phyloP scores from a whole-genome alignment of 768 basidiomycete genomes.

The Amanita rimosa region DNA sequence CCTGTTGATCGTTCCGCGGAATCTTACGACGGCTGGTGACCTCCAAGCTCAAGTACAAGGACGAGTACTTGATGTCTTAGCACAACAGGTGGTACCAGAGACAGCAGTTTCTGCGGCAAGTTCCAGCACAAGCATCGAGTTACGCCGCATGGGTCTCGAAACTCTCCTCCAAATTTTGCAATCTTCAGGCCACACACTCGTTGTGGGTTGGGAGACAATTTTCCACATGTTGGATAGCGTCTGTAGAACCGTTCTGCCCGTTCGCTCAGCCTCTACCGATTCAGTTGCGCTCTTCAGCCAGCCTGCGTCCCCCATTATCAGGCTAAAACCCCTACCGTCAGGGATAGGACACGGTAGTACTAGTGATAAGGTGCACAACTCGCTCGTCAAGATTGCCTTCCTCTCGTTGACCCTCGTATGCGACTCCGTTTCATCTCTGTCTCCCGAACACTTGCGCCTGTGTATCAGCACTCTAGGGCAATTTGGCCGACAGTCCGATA shows the following conservation, averaged over 20 bases:
- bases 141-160: conserved; percentile 82
- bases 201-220: conserved; percentile 88
- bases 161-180: conserved; percentile 87
- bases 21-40: conserved; percentile 47
- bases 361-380: conserved; percentile 58
- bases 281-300: conserved; percentile 23
- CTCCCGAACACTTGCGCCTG: conserved; percentile 68
- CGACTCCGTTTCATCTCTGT: conserved; percentile 79
- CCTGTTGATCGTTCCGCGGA: conserved; percentile 65
- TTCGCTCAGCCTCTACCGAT: conserved; percentile 21
- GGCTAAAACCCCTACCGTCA: conserved; percentile 29
- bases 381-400: conserved; percentile 86
- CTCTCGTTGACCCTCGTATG: conserved; percentile 90
- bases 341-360: conserved; percentile 47
- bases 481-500: conserved; percentile 88
- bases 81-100: conserved; percentile 61
- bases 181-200: conserved; percentile 81
- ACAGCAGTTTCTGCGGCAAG: conserved; percentile 20
- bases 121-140: conserved; percentile 50
- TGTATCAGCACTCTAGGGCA: conserved; percentile 88
- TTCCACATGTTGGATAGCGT: conserved; percentile 89
- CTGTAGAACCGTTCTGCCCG: conserved; percentile 43
- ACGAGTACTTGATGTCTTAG: conserved; percentile 77
- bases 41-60: conserved; percentile 64
- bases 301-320: conserved; percentile 25